These are phyloP conservation scores for Emmonsia crescens DNA, from an alignment of 2,329 filamentous ascomycete species.

Conservation along the genomic window DNA sequence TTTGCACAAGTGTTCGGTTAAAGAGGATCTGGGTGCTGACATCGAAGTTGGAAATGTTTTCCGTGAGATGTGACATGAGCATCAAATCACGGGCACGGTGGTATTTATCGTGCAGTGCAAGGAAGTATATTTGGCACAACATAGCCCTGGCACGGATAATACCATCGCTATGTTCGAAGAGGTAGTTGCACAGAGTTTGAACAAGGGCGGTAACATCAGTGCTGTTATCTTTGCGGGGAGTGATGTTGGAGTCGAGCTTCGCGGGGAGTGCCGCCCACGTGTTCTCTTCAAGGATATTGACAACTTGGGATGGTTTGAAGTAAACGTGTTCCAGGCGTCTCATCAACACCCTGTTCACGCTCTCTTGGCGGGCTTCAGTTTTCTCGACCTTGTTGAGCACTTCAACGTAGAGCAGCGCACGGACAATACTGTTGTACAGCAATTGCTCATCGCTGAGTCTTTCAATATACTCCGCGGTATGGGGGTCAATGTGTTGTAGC, in stretches of 20 bases:
- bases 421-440: slow-evolving; percentile 87
- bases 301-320: slow-evolving; percentile 94
- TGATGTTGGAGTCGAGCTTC: slow-evolving; percentile 65
- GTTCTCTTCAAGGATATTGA: slow-evolving; percentile 88
- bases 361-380: slow-evolving; percentile 70
- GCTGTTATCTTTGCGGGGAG: slow-evolving; percentile 53
- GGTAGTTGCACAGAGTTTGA: slow-evolving; percentile 81
- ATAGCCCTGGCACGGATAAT: slow-evolving; percentile 94
- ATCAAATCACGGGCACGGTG: slow-evolving; percentile 98
- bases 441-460: slow-evolving; percentile 80
- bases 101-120: slow-evolving; percentile 94
- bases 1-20: slow-evolving; percentile 95
- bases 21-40: slow-evolving; percentile 96
- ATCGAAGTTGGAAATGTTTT: slow-evolving; percentile 94
- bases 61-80: slow-evolving; percentile 98
- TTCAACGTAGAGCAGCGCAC: slow-evolving; percentile 81
- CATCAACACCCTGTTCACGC: slow-evolving; percentile 85
- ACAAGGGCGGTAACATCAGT: slow-evolving; percentile 63
- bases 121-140: slow-evolving; percentile 97
- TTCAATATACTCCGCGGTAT: slow-evolving; percentile 98
- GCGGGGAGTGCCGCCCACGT: slow-evolving; percentile 73
- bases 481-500: slow-evolving; percentile 94
- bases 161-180: slow-evolving; percentile 88
- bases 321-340: slow-evolving; percentile 93
- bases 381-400: slow-evolving; percentile 52